These are phyloP conservation scores for Zygoascus tannicola DNA, from an alignment of 805 yeast genomes.

Conservation along the genomic window DNA sequence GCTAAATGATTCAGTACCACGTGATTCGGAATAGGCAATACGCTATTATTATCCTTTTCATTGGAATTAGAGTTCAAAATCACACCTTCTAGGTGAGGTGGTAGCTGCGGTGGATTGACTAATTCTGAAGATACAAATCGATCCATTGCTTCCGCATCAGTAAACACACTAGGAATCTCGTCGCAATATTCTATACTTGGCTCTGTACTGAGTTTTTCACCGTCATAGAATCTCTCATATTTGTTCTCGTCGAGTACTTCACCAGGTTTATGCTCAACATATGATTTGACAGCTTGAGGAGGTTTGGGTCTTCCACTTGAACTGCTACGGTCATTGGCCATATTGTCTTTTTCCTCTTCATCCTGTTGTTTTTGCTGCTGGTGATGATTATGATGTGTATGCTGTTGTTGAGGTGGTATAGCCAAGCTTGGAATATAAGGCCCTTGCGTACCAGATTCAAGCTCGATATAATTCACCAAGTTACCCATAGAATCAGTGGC, in stretches of 20 bases:
- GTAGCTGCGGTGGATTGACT: constrained; percentile 88
- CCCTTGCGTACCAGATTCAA: neutral
- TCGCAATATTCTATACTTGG: constrained; percentile 44
- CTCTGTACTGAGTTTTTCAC: constrained; percentile 41
- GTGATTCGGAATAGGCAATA: constrained; percentile 87
- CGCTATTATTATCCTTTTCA: constrained; percentile 79
- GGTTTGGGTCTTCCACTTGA: neutral
- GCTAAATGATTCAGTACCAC: constrained; percentile 90
- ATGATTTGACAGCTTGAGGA: neutral
- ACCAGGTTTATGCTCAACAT: constrained; percentile 3
- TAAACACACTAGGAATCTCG: constrained; percentile 36
- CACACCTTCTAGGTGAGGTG: constrained; percentile 93
- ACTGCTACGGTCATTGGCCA: constrained; percentile 3
- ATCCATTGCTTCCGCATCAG: constrained; percentile 37
- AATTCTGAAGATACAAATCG: constrained; percentile 32
- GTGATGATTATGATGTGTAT: neutral
- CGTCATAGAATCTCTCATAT: constrained; percentile 58
- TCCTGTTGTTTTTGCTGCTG: neutral
- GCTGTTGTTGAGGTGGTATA: neutral
- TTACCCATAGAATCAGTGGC: constrained; percentile 96
- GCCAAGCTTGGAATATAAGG: constrained; percentile 1
- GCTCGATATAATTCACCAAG: constrained; percentile 68
- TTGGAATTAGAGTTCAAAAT: constrained; percentile 64
- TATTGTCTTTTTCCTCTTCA: neutral
- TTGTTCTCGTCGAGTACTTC: constrained; percentile 13